Evolutionary conservation across 2,329 filamentous ascomycete species (phyloP).

Genomic region (Diaporthe sp.): DNA sequence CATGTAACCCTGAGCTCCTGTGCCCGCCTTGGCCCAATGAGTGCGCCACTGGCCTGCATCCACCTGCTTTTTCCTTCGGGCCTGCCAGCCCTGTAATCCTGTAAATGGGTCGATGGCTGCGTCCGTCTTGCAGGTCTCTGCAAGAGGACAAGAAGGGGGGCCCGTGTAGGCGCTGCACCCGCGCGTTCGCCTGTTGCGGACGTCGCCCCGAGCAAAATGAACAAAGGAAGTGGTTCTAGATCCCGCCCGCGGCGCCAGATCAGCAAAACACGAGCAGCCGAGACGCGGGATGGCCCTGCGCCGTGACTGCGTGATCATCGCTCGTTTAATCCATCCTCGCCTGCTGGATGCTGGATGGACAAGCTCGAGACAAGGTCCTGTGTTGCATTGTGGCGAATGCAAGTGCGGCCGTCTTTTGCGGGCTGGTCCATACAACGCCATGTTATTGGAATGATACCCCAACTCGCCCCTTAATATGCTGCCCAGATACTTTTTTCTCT

Average conservation of each 20-base stretch:
- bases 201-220: not conserved
- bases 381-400: conserved; percentile 3
- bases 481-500: not conserved
- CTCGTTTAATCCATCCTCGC: not conserved
- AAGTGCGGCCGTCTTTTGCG: not conserved
- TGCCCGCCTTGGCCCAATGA: not conserved
- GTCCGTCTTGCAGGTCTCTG: not conserved
- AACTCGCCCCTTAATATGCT: not conserved
- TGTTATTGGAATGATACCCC: not conserved
- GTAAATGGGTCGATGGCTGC: conserved; percentile 11
- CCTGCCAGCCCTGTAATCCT: not conserved
- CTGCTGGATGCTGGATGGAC: too few relatives aligned
- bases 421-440: not conserved
- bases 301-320: conserved; percentile 18
- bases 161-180: conserved; percentile 2
- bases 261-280: not conserved
- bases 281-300: conserved; percentile 10
- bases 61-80: conserved; percentile 9
- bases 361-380: not conserved
- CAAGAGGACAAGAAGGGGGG: not conserved
- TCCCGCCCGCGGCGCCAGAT: not conserved
- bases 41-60: not conserved
- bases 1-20: conserved; percentile 18
- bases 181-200: conserved; percentile 20
- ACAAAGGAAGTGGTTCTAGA: conserved; percentile 16